Evolutionary conservation across 192 early-diverging fungal genomes (phyloP).

Genomic region (Rhizophagus sp.): DNA sequence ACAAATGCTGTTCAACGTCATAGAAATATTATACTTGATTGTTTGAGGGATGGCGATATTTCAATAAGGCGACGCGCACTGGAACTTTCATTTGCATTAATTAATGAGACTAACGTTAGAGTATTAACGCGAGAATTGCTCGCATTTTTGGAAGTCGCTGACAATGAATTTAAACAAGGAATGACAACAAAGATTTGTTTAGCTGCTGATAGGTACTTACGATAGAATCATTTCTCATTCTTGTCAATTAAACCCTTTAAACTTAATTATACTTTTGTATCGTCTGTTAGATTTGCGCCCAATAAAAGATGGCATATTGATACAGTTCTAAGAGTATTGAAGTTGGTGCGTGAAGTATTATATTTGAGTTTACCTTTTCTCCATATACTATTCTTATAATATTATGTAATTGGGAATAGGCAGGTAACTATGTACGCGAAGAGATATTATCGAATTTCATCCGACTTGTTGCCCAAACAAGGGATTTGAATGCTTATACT

Average conservation of each 20-base stretch:
- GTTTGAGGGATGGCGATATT: conserved; percentile 92
- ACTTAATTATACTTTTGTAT: background rate
- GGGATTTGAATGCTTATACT: conserved; percentile 85
- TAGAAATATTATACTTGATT: conserved; percentile 93
- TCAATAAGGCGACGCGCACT: conserved; percentile 96
- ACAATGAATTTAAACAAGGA: conserved; percentile 85
- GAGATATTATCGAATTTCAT: conserved; percentile 86
- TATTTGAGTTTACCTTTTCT: background rate
- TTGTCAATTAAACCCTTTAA: background rate
- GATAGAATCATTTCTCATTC: background rate
- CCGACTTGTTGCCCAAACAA: conserved; percentile 78
- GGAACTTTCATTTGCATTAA: conserved; percentile 95
- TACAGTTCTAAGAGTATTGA: conserved; percentile 87
- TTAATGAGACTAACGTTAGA: conserved; percentile 90
- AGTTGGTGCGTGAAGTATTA: conserved; percentile 38
- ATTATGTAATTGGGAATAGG: conserved; percentile 24
- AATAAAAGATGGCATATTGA: conserved; percentile 98
- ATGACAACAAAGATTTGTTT: conserved; percentile 91
- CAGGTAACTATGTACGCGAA: conserved; percentile 68
- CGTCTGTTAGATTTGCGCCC: conserved; percentile 69
- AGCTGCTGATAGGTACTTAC: conserved; percentile 73
- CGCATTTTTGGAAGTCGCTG: conserved; percentile 89
- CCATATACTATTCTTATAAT: background rate
- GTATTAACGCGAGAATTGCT: conserved; percentile 91
- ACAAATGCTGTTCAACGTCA: conserved; percentile 96